Conservation (phyloP, 2,329 filamentous ascomycete genomes). For the Sphaerulina musiva region DNA sequence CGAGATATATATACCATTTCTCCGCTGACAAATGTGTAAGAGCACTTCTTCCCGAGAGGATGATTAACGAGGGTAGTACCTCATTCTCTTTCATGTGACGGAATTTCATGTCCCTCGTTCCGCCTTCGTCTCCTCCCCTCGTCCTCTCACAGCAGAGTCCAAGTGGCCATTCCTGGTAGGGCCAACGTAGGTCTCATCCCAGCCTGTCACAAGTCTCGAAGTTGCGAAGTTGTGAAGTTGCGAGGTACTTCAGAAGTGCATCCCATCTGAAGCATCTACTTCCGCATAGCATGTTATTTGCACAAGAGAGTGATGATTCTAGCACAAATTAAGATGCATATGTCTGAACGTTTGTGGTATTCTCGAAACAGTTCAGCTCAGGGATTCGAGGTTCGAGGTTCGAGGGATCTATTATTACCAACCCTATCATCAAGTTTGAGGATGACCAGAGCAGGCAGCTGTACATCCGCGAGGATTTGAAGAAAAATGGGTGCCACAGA, state of each 20-base stretch:
- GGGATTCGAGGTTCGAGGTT: slow-evolving; percentile 8
- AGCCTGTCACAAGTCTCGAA: slow-evolving; percentile 3
- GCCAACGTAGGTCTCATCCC: slow-evolving; percentile 15
- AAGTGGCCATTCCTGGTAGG: background rate
- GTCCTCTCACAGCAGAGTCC: background rate
- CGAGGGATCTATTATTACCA: slow-evolving; percentile 14
- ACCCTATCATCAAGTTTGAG: slow-evolving; percentile 10
- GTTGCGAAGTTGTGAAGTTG: slow-evolving; percentile 7
- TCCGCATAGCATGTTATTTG: slow-evolving; percentile 18
- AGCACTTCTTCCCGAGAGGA: slow-evolving; percentile 2
- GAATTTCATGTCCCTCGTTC: background rate
- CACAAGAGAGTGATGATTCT: background rate
- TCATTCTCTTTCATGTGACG: slow-evolving; percentile 2
- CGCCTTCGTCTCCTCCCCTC: background rate
- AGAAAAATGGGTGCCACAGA: too few species aligned
- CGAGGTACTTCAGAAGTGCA: slow-evolving; percentile 14
- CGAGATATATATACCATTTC: too few species aligned
- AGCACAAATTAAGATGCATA: too few species aligned
- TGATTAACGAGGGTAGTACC: background rate
- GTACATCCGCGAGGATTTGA: too few species aligned
- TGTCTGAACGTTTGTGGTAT: slow-evolving; percentile 9
- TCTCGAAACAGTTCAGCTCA: slow-evolving; percentile 14
- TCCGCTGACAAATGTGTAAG: background rate
- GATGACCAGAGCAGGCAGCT: slow-evolving; percentile 8
- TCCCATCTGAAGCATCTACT: slow-evolving; percentile 16